A percentile compares a stretch with the other conserved stretches of the same genome.
Conservation (phyloP, 148 eudicot genomes). For the Vaccinium macrocarpon region DNA sequence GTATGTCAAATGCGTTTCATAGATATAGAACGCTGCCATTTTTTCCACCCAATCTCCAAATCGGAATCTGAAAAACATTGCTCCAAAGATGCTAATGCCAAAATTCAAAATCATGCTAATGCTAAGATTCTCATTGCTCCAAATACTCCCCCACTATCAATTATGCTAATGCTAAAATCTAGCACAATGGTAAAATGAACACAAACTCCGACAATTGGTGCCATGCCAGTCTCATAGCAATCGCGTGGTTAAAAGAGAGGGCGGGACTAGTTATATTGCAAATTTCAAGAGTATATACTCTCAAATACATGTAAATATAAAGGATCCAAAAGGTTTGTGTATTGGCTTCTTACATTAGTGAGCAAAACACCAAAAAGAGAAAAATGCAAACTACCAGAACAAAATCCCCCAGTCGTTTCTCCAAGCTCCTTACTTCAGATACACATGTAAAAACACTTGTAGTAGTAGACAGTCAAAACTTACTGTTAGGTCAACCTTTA, state of each 20-base stretch:
- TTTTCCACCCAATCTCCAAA: too few relatives aligned
- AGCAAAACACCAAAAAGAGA: not conserved
- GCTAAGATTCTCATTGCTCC: not conserved
- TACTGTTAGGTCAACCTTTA: not conserved
- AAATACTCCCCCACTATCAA: too few relatives aligned
- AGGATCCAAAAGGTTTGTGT: slow-evolving; percentile 1
- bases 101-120: not conserved
- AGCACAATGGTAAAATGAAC: not conserved
- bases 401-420: not conserved
- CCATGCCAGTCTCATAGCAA: not conserved
- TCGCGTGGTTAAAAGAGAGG: not conserved
- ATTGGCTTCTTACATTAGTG: not conserved
- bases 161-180: not conserved
- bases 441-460: not conserved
- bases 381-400: not conserved
- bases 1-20: too few relatives aligned
- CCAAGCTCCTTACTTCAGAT: not conserved
- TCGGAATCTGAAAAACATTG: too few relatives aligned
- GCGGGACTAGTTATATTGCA: not conserved
- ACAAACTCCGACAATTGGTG: not conserved
- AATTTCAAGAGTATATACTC: not conserved
- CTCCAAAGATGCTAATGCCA: too few relatives aligned
- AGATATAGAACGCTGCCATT: too few relatives aligned
- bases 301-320: not conserved
- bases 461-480: not conserved